These are phyloP conservation scores for Lecanicillium sp. DNA, from an alignment of 2,329 filamentous ascomycete species.

Conservation along the genomic window DNA sequence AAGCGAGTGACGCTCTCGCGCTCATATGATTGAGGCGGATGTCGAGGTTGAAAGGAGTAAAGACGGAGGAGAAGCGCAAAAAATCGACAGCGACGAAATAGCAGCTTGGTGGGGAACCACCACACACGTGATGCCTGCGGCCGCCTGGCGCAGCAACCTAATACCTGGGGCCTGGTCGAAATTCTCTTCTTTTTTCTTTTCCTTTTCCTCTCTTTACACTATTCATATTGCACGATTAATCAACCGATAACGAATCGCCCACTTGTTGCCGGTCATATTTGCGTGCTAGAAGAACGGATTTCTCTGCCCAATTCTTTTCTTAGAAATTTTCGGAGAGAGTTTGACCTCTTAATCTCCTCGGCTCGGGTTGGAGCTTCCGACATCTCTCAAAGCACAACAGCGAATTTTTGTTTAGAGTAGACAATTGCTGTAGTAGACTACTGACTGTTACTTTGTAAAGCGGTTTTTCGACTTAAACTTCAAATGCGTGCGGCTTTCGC, in stretches of 20 bases:
- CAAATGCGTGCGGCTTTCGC: no score
- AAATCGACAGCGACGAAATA: conserved; percentile 2
- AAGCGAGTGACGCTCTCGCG: no score
- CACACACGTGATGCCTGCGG: conserved; percentile 22
- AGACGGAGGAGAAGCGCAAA: background rate
- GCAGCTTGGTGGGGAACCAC: conserved; percentile 4
- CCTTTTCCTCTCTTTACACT: conserved; percentile 32
- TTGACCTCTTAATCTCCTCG: conserved; percentile 4
- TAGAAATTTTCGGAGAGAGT: conserved; percentile 8
- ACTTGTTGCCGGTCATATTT: conserved; percentile 54
- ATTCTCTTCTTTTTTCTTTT: conserved; percentile 12
- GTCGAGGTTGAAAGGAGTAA: background rate
- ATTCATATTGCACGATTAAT: conserved; percentile 48
- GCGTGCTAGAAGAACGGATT: conserved; percentile 43
- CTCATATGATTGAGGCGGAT: background rate
- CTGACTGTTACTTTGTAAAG: no score
- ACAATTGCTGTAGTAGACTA: no score
- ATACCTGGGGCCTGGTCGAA: background rate
- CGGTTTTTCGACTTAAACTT: no score
- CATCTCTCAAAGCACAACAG: conserved; percentile 3
- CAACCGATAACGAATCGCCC: conserved; percentile 44
- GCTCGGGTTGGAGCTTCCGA: conserved; percentile 9
- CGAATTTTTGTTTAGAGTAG: no score
- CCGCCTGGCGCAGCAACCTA: background rate
- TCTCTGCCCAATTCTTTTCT: conserved; percentile 12